phyloP scores from a whole-genome alignment of 805 yeast species.

The Barnettozyma wickerhamii region DNA sequence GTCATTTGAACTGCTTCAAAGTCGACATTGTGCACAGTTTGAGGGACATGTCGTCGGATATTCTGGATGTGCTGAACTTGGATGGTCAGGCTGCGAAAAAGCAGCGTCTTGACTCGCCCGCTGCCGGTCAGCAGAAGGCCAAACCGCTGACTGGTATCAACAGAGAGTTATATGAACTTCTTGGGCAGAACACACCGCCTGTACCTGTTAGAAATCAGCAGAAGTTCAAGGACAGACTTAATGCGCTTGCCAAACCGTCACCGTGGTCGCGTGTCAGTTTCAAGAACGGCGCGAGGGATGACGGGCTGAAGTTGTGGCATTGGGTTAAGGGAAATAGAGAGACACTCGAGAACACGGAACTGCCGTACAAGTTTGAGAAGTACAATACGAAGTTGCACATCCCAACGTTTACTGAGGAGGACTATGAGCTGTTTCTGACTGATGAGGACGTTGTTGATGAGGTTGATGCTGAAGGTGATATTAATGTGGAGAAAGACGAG shows the following conservation, averaged over 20 bases:
- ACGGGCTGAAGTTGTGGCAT: constrained; percentile 57
- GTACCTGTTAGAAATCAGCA: constrained; percentile 47
- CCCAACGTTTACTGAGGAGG: constrained; percentile 63
- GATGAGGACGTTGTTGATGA: constrained; percentile 17
- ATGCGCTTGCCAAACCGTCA: constrained; percentile 57
- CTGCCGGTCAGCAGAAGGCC: constrained; percentile 13
- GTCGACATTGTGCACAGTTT: background rate
- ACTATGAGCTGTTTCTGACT: constrained; percentile 50
- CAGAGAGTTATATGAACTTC: constrained; percentile 79
- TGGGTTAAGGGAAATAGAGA: constrained; percentile 79
- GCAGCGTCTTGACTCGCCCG: constrained; percentile 21
- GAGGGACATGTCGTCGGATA: constrained; percentile 45
- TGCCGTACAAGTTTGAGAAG: constrained; percentile 67
- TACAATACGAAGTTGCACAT: constrained; percentile 65
- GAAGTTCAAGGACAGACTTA: constrained; percentile 61
- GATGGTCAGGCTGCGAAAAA: constrained; percentile 34
- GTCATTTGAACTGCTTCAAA: too few species aligned
- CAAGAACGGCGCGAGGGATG: constrained; percentile 46
- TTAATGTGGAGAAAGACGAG: constrained; percentile 1
- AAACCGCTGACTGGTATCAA: constrained; percentile 64
- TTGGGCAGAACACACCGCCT: constrained; percentile 93
- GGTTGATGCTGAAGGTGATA: constrained; percentile 7
- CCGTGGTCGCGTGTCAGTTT: constrained; percentile 80
- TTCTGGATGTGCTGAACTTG: constrained; percentile 73
- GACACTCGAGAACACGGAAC: constrained; percentile 23